Evolutionary conservation across 2,329 filamentous ascomycete genomes (phyloP).

Genomic region (Cytospora chrysosperma): DNA sequence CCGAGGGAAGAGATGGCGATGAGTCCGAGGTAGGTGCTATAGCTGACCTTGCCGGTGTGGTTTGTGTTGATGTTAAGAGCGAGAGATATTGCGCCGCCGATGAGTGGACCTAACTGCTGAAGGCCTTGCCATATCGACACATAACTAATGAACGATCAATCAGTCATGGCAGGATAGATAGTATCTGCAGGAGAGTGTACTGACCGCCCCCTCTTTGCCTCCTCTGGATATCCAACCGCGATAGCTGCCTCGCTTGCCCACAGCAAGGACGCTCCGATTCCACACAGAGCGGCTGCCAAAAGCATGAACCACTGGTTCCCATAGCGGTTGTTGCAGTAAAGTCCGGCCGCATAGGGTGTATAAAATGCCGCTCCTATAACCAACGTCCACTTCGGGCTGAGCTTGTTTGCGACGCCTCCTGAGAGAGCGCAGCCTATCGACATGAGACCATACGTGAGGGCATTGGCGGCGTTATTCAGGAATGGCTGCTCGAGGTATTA

Average conservation of each 20-base stretch:
- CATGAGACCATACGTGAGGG: constrained; percentile 19
- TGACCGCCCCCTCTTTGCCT: constrained; percentile 51
- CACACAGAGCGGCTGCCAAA: constrained; percentile 61
- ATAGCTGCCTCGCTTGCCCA: constrained; percentile 69
- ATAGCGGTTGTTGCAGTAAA: constrained; percentile 65
- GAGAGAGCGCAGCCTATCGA: constrained; percentile 7
- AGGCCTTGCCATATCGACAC: constrained; percentile 51
- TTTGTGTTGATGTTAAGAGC: constrained; percentile 43
- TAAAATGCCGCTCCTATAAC: constrained; percentile 37
- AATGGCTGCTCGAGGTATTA: neutral
- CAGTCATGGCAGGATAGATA: neutral
- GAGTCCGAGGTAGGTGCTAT: constrained; percentile 44
- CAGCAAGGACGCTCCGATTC: constrained; percentile 63
- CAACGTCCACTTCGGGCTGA: constrained; percentile 10
- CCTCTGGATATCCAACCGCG: constrained; percentile 62
- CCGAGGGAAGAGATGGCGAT: constrained; percentile 48
- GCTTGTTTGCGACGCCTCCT: constrained; percentile 16
- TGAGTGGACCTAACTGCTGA: constrained; percentile 42
- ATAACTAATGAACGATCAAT: constrained; percentile 36
- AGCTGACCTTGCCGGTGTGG: constrained; percentile 38
- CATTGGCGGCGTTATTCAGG: constrained; percentile 19
- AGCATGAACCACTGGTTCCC: constrained; percentile 63
- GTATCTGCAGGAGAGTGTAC: neutral
- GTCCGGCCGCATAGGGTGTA: constrained; percentile 61
- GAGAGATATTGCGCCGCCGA: constrained; percentile 51